phyloP scores from a whole-genome alignment of 345 rosid genomes.

The Rhodamnia argentea region DNA sequence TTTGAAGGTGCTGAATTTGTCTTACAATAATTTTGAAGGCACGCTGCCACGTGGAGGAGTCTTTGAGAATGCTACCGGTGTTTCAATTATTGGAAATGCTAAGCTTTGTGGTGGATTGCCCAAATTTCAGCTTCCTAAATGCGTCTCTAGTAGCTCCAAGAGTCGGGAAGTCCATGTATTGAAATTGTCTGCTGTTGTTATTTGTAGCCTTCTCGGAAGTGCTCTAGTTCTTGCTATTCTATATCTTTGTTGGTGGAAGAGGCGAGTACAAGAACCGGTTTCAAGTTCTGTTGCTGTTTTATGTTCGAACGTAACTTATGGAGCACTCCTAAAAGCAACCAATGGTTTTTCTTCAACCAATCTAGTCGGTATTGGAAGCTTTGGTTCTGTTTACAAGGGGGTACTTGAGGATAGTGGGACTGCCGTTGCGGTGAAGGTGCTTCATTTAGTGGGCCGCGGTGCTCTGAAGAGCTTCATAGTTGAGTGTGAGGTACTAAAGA shows the following conservation, averaged over 20 bases:
- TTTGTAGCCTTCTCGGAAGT: neutral
- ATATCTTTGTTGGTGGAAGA: neutral
- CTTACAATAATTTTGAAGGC: neutral
- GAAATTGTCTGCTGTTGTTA: neutral
- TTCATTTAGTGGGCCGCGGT: neutral
- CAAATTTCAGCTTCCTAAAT: neutral
- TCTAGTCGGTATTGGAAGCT: neutral
- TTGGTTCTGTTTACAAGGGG: neutral
- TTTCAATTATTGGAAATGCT: neutral
- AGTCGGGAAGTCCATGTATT: neutral
- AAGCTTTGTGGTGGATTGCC: constrained; percentile 1
- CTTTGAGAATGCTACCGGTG: neutral
- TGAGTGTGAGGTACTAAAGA: neutral
- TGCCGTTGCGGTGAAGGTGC: neutral
- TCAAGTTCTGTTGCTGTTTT: neutral
- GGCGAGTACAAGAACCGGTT: neutral
- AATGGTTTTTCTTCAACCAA: neutral
- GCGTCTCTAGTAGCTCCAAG: neutral
- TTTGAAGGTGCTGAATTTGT: neutral
- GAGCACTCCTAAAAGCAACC: neutral
- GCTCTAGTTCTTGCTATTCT: neutral
- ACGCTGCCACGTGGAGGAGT: neutral
- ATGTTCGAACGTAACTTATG: neutral
- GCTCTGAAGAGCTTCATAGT: neutral
- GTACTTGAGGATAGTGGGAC: neutral